Base-by-base conservation (phyloP, 139 green algal species). In the Auxenochlorella pyrenoidosa region DNA sequence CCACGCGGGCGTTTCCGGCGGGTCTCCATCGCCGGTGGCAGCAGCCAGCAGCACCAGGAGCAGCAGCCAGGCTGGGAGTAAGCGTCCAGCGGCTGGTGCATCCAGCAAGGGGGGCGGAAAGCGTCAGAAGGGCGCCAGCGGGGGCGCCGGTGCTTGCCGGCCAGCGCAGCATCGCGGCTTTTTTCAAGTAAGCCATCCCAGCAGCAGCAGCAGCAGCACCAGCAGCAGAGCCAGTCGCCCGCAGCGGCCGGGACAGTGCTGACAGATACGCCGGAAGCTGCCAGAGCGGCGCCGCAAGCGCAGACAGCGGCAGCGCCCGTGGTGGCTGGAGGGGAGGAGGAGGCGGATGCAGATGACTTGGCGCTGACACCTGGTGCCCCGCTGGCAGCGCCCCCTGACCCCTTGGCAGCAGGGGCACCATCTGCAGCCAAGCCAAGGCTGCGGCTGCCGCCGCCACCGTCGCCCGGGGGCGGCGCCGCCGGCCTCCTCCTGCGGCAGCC, bases 181-280 rank as follows among this genome's bases (percentile, higher is more conserved):
- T 85, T 4, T 85, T 85, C 44, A 54, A 51, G 41, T n/a, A 47
- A 1, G 47, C n/a, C 26, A 19, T 0, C 51, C 36, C 79, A 82
- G 47, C 75, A 73, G 36, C 40, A 77, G 65, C 70, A 80, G 80
- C 80, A 77, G 54, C 71, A 73, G 71, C 41, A n/a, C n/a, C n/a
- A 43, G 72, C 76, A 87, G 59, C 26, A 54, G 65, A 63, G 54
- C 16, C 54, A 26, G 12, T 63, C 54, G 54, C 54, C 54, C 22
- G 54, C 54, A 63, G 54, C 16, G 54, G 54, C 54, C 18, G 16
- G 16, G 12, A 22, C 54, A 22, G 18, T 24, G 16, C 22, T 24
- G 54, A 24, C 16, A 4, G 54, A 22, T 22, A 13, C 47, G 6
- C 47, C 47, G 6, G 47, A 54, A 54, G 47, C 47, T 10, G 47